A percentile compares a stretch with the other conserved stretches of the same genome.
phyloP scores from a whole-genome alignment of 2,329 filamentous ascomycete genomes.

The Nemania bipapillata region DNA sequence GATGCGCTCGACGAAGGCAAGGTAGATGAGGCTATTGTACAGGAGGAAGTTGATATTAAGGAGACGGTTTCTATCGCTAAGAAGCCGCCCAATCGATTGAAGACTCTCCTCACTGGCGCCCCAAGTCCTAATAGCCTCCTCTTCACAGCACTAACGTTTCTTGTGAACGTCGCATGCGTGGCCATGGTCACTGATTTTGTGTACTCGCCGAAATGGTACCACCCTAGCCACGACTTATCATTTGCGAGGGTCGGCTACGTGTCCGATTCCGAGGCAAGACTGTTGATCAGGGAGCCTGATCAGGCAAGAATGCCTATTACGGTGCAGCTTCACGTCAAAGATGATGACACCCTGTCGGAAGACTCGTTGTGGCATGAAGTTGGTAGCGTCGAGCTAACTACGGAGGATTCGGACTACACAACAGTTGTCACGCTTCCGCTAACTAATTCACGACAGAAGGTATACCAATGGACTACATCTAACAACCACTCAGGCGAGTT shows the following conservation, averaged over 20 bases:
- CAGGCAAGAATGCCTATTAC: constrained; percentile 77
- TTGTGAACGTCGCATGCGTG: constrained; percentile 77
- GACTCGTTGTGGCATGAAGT: constrained; percentile 72
- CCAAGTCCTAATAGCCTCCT: constrained; percentile 77
- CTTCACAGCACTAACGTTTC: constrained; percentile 73
- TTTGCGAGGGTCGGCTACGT: constrained; percentile 91
- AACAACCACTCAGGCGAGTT: constrained; percentile 89
- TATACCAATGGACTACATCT: constrained; percentile 85
- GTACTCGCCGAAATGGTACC: constrained; percentile 74
- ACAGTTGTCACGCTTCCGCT: constrained; percentile 73
- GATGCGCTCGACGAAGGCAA: constrained; percentile 51
- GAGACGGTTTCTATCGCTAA: constrained; percentile 71
- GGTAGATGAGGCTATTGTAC: constrained; percentile 52
- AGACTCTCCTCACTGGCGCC: constrained; percentile 77
- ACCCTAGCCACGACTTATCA: constrained; percentile 79
- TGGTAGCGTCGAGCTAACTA: constrained; percentile 72
- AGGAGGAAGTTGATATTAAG: constrained; percentile 68
- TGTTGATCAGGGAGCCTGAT: constrained; percentile 87
- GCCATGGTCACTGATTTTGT: constrained; percentile 80
- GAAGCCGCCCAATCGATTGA: constrained; percentile 66
- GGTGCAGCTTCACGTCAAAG: constrained; percentile 71
- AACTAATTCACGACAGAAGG: constrained; percentile 72
- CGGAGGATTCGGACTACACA: constrained; percentile 85
- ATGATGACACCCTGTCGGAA: constrained; percentile 63
- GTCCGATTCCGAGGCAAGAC: constrained; percentile 79